Percentiles rank a stretch among this genome's conserved stretches.
Conservation (phyloP, 495 filamentous ascomycete species). For the Hypomontagnella submonticulosa region DNA sequence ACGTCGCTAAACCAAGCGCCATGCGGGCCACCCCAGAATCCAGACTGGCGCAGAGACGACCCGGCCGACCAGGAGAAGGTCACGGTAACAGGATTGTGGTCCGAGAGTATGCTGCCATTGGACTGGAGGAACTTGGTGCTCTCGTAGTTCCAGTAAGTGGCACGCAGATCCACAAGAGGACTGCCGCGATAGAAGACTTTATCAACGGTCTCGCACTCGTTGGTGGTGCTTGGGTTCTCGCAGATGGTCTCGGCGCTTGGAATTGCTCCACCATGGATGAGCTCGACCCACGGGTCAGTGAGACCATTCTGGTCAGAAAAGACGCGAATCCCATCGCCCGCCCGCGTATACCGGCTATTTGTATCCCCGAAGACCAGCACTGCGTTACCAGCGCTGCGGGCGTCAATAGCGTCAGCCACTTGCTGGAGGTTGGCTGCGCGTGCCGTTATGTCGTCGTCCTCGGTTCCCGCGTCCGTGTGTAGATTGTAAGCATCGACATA, state of each 20-base stretch:
- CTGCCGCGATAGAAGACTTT: slow-evolving; percentile 69
- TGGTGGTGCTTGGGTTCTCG: slow-evolving; percentile 59
- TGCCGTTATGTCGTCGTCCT: slow-evolving; percentile 59
- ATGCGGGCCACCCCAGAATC: slow-evolving; percentile 63
- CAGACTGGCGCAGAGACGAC: slow-evolving; percentile 55
- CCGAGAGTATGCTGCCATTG: slow-evolving; percentile 65
- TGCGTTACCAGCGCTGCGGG: slow-evolving; percentile 64
- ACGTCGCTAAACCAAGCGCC: slow-evolving; percentile 69
- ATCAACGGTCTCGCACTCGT: slow-evolving; percentile 70
- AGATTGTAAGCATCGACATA: slow-evolving; percentile 71
- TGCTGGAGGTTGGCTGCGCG: slow-evolving; percentile 66
- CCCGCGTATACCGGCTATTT: slow-evolving; percentile 67
- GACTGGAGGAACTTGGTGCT: slow-evolving; percentile 61
- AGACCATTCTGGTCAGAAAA: slow-evolving; percentile 59
- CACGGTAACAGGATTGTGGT: slow-evolving; percentile 69
- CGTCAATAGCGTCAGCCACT: slow-evolving; percentile 63
- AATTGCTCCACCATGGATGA: slow-evolving; percentile 55
- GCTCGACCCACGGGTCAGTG: slow-evolving; percentile 65
- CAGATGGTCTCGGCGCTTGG: slow-evolving; percentile 60
- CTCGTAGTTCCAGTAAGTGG: slow-evolving; percentile 61
- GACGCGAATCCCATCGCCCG: slow-evolving; percentile 60
- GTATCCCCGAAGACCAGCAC: slow-evolving; percentile 70
- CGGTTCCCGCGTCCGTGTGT: slow-evolving; percentile 70
- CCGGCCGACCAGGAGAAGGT: slow-evolving; percentile 64
- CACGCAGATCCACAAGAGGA: slow-evolving; percentile 55